Percentiles rank a stretch among this genome's conserved stretches.
Conservation (phyloP, 116 monocot species). For the Dioscorea cayenensis region DNA sequence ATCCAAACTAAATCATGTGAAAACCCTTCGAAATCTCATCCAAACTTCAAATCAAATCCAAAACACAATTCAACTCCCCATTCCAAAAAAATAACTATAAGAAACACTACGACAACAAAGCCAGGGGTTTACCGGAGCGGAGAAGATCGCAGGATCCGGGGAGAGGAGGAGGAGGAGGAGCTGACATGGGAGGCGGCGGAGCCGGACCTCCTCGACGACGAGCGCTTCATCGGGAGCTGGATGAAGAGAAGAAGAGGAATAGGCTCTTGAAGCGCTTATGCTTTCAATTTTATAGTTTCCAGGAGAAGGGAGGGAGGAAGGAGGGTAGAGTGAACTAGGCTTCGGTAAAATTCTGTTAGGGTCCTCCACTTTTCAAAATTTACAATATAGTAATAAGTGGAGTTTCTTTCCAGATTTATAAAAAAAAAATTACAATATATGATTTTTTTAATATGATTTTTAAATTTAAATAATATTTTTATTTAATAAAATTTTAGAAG, state of each 20-base stretch:
- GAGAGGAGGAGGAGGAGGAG: neutral
- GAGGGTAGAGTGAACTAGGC: no score
- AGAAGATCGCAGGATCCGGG: neutral
- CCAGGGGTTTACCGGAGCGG: neutral
- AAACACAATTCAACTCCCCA: neutral
- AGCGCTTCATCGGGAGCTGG: neutral
- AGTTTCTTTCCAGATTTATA: no score
- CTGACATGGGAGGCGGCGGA: neutral
- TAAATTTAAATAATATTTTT: no score
- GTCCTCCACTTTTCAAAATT: no score
- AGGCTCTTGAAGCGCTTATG: neutral
- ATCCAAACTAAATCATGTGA: neutral
- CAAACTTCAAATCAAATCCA: neutral
- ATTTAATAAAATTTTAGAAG: no score
- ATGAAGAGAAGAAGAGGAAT: neutral
- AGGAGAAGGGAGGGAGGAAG: no score
- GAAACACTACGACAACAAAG: neutral
- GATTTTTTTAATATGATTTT: no score
- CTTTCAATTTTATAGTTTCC: no score
- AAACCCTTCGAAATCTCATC: neutral
- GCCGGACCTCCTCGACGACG: constrained; percentile 1
- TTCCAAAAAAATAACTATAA: neutral
- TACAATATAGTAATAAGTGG: no score
- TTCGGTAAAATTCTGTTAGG: no score
- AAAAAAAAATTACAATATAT: no score